Conservation (phyloP, 208 protist species). For the Leishmania martiniquensis region DNA sequence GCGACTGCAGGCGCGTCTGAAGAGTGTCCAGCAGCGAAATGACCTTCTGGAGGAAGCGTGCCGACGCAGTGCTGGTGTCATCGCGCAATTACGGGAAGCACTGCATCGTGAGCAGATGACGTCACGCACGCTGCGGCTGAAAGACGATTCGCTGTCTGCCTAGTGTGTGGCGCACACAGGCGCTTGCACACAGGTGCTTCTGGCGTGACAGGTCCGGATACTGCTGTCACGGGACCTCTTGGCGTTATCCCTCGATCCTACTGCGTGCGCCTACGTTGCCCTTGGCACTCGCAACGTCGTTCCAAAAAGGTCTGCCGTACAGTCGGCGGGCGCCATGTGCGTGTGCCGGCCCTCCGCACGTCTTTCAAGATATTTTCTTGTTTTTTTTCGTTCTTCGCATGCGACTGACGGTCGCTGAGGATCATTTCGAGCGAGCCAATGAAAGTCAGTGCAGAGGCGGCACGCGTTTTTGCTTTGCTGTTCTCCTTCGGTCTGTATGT, state of each 20-base stretch:
- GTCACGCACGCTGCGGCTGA: conserved; percentile 18
- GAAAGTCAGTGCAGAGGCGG: background rate
- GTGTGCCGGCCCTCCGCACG: background rate
- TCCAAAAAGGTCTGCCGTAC: background rate
- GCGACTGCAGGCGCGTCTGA: conserved; percentile 10
- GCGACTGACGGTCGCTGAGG: background rate
- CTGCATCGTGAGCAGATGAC: conserved; percentile 40
- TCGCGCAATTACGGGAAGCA: conserved; percentile 65
- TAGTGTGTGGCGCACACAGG: background rate
- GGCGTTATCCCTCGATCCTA: background rate
- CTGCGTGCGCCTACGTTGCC: background rate
- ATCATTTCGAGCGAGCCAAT: background rate
- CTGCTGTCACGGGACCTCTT: background rate
- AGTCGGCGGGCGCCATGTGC: background rate
- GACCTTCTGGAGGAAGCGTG: conserved; percentile 56
- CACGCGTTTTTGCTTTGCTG: background rate
- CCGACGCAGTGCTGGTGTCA: conserved; percentile 53
- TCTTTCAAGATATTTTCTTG: background rate
- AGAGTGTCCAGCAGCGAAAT: conserved; percentile 35
- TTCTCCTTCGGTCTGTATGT: too few relatives aligned
- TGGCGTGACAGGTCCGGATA: background rate
- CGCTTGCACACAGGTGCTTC: background rate
- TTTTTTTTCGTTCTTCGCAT: background rate
- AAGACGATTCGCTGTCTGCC: background rate
- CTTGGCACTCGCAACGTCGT: background rate